Evolutionary conservation across 106 monocot genomes (phyloP).

Genomic region (Gastrodia elata): DNA sequence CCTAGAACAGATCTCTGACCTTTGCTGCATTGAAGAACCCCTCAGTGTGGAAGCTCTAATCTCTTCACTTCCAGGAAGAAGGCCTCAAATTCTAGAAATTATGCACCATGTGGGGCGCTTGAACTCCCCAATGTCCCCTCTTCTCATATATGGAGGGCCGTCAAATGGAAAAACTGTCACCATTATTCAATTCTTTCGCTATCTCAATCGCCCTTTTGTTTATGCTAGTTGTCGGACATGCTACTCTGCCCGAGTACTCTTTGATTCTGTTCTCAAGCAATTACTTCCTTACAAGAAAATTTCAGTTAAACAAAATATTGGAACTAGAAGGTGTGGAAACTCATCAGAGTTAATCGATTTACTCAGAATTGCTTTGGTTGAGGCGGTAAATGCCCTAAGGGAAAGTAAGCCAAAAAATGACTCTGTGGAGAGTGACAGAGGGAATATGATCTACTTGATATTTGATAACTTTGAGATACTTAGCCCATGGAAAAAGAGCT

Average conservation of each 20-base stretch:
- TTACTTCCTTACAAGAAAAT: slow-evolving; percentile 19
- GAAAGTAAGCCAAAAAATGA: slow-evolving; percentile 3
- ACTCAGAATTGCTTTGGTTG: slow-evolving; percentile 35
- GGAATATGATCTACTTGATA: slow-evolving; percentile 64
- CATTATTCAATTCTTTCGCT: slow-evolving; percentile 44
- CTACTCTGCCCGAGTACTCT: slow-evolving; percentile 45
- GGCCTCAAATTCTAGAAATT: slow-evolving; percentile 28
- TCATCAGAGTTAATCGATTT: slow-evolving; percentile 59
- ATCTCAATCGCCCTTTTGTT: slow-evolving; percentile 55
- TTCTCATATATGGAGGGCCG: slow-evolving; percentile 60
- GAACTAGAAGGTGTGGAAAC: slow-evolving; percentile 45
- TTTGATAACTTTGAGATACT: slow-evolving; percentile 80
- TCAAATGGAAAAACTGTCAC: slow-evolving; percentile 74
- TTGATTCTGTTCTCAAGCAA: slow-evolving; percentile 57
- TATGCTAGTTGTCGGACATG: slow-evolving; percentile 60
- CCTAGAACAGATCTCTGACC: neutral
- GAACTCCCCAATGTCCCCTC: slow-evolving; percentile 54
- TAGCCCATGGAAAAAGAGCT: slow-evolving; percentile 52
- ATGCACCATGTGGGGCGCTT: slow-evolving; percentile 44
- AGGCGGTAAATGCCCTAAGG: neutral
- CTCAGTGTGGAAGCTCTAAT: slow-evolving; percentile 15
- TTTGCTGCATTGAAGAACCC: neutral
- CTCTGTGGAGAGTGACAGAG: slow-evolving; percentile 4
- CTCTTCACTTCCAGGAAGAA: slow-evolving; percentile 34
- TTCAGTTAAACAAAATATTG: slow-evolving; percentile 20